phyloP scores from a whole-genome alignment of 176 grass and related monocot genomes.

The Bonia amplexicaulis region DNA sequence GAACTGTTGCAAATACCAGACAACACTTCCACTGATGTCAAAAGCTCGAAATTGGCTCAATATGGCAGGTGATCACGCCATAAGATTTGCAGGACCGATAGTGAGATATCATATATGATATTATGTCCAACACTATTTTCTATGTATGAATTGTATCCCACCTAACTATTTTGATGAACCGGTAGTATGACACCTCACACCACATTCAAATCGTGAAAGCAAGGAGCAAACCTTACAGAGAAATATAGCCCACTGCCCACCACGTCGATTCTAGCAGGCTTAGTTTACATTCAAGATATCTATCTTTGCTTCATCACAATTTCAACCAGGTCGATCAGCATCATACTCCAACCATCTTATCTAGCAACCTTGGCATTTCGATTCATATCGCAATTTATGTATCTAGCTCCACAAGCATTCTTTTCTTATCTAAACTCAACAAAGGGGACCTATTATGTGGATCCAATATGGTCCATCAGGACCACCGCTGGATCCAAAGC shows the following conservation, averaged over 20 bases:
- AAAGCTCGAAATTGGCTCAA: neutral
- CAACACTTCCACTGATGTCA: neutral
- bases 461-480: constrained; percentile 12
- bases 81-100: neutral
- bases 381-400: neutral
- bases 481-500: constrained; percentile 32
- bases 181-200: neutral
- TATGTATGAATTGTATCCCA: neutral
- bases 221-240: too few species aligned
- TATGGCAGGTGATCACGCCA: neutral
- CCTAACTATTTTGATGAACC: neutral
- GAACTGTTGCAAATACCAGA: neutral
- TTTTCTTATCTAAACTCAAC: constrained; percentile 14
- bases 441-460: constrained; percentile 4
- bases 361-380: neutral
- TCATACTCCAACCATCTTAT: neutral
- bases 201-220: neutral
- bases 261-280: neutral
- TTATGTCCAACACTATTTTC: neutral
- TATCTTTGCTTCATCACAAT: neutral
- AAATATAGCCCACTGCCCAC: neutral
- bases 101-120: neutral
- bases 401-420: neutral
- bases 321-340: neutral
- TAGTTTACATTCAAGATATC: neutral